Evolutionary conservation across 129 eudicot genomes (phyloP).

Genomic region (Mikania micrantha): DNA sequence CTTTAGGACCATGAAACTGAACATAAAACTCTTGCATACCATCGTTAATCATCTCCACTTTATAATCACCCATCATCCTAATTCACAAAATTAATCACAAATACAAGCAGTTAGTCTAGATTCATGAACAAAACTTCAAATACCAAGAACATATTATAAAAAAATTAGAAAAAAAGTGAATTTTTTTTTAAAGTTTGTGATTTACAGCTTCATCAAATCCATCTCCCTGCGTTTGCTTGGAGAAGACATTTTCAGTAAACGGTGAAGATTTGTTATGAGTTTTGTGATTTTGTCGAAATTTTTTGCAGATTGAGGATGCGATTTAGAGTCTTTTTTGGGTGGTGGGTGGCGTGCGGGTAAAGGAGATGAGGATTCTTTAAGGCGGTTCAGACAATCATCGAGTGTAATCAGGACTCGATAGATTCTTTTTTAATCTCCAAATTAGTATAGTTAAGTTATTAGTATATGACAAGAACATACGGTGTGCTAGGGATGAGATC

Average conservation of each 20-base stretch:
- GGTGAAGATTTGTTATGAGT: background rate
- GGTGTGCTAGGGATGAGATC: too few species aligned
- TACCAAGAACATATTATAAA: background rate
- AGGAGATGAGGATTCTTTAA: slow-evolving; percentile 26
- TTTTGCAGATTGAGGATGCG: background rate
- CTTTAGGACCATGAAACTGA: slow-evolving; percentile 81
- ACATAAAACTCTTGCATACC: slow-evolving; percentile 93
- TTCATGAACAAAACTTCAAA: background rate
- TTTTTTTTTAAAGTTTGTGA: background rate
- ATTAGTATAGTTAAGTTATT: too few species aligned
- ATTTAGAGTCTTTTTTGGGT: slow-evolving; percentile 10
- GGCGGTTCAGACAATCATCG: slow-evolving; percentile 38
- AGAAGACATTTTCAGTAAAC: slow-evolving; percentile 48
- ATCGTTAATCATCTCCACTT: slow-evolving; percentile 96
- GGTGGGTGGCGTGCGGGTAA: slow-evolving; percentile 29
- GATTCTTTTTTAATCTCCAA: slow-evolving; percentile 21
- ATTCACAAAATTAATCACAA: slow-evolving; percentile 16
- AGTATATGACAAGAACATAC: too few species aligned
- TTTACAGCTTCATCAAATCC: slow-evolving; percentile 93
- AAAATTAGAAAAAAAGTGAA: background rate
- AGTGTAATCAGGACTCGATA: slow-evolving; percentile 24
- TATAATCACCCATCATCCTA: slow-evolving; percentile 98
- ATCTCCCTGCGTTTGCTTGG: slow-evolving; percentile 86
- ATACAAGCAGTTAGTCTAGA: background rate
- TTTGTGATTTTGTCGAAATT: background rate